Evolutionary conservation across 179 eudicot species (phyloP).

Genomic region (Patellifolia procumbens): DNA sequence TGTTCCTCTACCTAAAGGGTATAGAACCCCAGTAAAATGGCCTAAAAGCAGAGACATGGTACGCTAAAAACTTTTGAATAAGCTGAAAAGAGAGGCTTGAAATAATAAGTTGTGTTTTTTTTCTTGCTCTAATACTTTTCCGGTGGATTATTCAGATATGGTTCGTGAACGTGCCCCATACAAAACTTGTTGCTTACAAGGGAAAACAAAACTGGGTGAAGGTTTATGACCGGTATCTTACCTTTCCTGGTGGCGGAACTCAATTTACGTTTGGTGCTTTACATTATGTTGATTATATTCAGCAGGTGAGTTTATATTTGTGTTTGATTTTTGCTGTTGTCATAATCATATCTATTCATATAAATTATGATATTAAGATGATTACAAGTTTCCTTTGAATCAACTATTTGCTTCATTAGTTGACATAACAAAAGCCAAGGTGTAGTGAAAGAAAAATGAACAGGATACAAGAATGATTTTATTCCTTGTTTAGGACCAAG

Average conservation of each 20-base stretch:
- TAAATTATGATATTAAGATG: background rate
- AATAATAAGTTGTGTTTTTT: background rate
- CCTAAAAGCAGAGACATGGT: slow-evolving; percentile 57
- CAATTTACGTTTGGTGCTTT: slow-evolving; percentile 43
- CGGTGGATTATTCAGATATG: slow-evolving; percentile 38
- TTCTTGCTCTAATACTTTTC: slow-evolving; percentile 14
- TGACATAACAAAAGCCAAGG: background rate
- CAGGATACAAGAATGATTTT: background rate
- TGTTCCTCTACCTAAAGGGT: slow-evolving; percentile 46
- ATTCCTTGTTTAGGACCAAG: background rate
- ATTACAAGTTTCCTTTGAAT: background rate
- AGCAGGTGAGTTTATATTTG: slow-evolving; percentile 24
- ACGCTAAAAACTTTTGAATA: slow-evolving; percentile 4
- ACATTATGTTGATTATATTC: slow-evolving; percentile 42
- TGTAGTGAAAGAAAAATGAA: background rate
- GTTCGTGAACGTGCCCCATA: slow-evolving; percentile 48
- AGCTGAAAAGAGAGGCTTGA: background rate
- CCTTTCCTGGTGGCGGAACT: slow-evolving; percentile 51
- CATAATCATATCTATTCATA: slow-evolving; percentile 7
- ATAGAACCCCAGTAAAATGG: slow-evolving; percentile 44
- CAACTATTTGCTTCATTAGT: background rate
- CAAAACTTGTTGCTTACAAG: slow-evolving; percentile 41
- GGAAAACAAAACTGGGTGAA: slow-evolving; percentile 47
- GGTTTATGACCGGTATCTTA: slow-evolving; percentile 40
- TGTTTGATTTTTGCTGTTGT: slow-evolving; percentile 2